Percentiles rank a stretch among this genome's conserved stretches.
Conservation (phyloP, 1,139 yeast species). For the Blastobotrys petasosporus region DNA sequence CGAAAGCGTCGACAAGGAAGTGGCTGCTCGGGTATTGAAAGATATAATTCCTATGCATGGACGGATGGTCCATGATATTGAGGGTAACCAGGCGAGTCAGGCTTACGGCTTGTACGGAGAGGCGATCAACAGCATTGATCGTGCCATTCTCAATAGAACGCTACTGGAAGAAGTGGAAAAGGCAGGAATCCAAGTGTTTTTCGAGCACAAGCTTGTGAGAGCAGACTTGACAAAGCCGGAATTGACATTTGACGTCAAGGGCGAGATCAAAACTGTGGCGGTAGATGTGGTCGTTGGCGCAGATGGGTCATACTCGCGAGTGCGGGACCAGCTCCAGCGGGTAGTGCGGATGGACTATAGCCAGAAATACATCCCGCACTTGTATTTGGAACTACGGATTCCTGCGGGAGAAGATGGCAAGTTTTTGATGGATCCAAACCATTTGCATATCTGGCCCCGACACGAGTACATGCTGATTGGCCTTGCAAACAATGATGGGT, state of each 20-base stretch:
- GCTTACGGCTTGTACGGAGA: constrained; percentile 81
- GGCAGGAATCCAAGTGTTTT: constrained; percentile 43
- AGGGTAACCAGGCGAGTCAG: constrained; percentile 64
- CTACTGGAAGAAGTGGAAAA: constrained; percentile 57
- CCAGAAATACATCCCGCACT: constrained; percentile 80
- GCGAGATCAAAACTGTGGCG: constrained; percentile 20
- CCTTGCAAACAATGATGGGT: constrained; percentile 74
- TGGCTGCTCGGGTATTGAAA: constrained; percentile 51
- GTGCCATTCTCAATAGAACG: constrained; percentile 59
- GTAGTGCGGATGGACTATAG: constrained; percentile 57
- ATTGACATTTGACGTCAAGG: constrained; percentile 9
- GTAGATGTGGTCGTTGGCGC: constrained; percentile 67
- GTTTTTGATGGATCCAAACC: constrained; percentile 61
- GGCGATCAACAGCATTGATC: constrained; percentile 76
- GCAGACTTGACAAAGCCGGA: constrained; percentile 14
- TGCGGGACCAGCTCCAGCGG: constrained; percentile 65
- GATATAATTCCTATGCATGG: constrained; percentile 81
- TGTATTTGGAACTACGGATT: constrained; percentile 72
- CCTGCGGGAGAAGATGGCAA: constrained; percentile 39
- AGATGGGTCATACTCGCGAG: constrained; percentile 80
- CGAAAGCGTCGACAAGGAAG: constrained; percentile 50
- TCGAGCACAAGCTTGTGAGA: constrained; percentile 49
- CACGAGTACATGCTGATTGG: constrained; percentile 84
- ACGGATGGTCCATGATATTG: constrained; percentile 73
- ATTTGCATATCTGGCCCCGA: constrained; percentile 92